Base-by-base conservation (phyloP, 371 early-diverging fungal species). In the Mortierella sp. region DNA sequence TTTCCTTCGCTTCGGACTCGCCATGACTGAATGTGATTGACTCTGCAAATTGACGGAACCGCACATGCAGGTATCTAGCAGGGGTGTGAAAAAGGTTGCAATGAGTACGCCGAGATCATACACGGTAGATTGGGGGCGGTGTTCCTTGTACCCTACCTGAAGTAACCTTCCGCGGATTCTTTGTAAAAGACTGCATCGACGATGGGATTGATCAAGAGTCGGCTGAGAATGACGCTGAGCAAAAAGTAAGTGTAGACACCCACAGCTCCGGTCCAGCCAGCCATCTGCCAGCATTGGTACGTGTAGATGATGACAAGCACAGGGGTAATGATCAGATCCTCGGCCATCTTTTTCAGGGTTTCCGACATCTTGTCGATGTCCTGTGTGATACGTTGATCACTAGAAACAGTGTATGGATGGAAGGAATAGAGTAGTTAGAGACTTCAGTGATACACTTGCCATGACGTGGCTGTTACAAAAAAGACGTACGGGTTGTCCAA, bases 341-440 rank as follows among this genome's bases (percentile, higher is more conserved):
- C 83, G n/a, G 91, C 62, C 29, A 94, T 86, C 19, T 84, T 70
- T 4, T 86, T 82, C 14, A 90, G 54, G 43, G 87, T 68, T 13
- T 85, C 85, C 9, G 93, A 60, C 45, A 97, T 86, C 59, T 91
- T 90, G 63, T 93, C 95, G 14, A 94, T 85, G 76, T 97, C 97
- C 69, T 95, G 94, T 6, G 96, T 85, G 45, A 96, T 93, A 9
- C 96, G 90, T 77, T 95, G 95, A 71, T 97, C 96, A 5, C 91
- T 91, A 57, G 4, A 44, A 34, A 31, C n/a, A 25, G 34, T 27
- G 7, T 21, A 6, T 17, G 12, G 16, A 24, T 12, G 19, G 16
- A 39, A 2, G 14, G 22, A 37, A 14, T 16, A 53, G 13, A 14
- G 2, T 25, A 40, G 28, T 24, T 24, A 44, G 29, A 39, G 52